These are phyloP conservation scores for apple (Malus domestica) DNA, from an alignment of 306 rosid species.

Conservation along the genomic window DNA sequence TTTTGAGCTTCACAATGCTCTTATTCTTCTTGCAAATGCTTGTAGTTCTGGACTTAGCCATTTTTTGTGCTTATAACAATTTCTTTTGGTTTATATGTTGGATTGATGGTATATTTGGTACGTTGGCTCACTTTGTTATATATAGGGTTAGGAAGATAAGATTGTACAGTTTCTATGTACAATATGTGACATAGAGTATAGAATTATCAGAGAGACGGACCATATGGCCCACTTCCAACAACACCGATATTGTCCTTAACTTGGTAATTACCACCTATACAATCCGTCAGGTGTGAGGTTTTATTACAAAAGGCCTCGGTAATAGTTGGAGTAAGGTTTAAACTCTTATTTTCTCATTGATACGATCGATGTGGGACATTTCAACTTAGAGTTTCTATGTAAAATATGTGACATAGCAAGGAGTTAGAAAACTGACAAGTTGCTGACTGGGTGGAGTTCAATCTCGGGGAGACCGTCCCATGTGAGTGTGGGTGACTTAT, in stretches of 20 bases:
- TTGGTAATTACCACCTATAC: too few relatives aligned
- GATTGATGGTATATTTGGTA: not conserved
- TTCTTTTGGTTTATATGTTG: not conserved
- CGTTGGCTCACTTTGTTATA: slow-evolving; percentile 5
- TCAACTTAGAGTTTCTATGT: not conserved
- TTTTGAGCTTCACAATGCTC: slow-evolving; percentile 46
- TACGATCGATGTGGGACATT: too few relatives aligned
- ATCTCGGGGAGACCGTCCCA: slow-evolving; percentile 42
- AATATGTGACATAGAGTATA: not conserved
- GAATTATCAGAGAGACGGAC: too few relatives aligned
- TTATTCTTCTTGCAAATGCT: slow-evolving; percentile 32
- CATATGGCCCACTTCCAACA: too few relatives aligned
- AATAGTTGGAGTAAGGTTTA: too few relatives aligned
- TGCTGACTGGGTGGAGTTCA: not conserved
- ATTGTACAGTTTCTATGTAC: not conserved
- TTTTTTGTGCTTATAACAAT: not conserved
- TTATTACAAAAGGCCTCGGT: too few relatives aligned
- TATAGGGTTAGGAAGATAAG: slow-evolving; percentile 15
- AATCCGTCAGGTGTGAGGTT: too few relatives aligned
- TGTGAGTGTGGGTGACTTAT: slow-evolving; percentile 32
- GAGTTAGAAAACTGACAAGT: slow-evolving; percentile 10
- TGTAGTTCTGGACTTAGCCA: slow-evolving; percentile 36
- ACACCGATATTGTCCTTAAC: too few relatives aligned
- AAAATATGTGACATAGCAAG: not conserved
- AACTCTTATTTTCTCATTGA: too few relatives aligned